phyloP scores from a whole-genome alignment of 495 filamentous ascomycete species.

The Apiosordaria backusii region DNA sequence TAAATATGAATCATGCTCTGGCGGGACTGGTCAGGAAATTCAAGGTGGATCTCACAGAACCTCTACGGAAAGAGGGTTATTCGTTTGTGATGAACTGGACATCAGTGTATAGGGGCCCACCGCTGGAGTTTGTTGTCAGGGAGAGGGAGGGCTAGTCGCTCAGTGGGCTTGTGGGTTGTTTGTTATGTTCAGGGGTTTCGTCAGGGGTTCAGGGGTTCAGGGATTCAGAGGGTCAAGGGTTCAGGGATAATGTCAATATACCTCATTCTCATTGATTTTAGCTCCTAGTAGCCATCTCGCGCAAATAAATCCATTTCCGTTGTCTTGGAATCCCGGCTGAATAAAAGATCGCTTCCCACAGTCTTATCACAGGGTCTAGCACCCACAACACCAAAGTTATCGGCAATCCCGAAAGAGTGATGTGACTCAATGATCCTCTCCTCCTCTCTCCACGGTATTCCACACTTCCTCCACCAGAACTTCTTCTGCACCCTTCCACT shows the following conservation, averaged over 20 bases:
- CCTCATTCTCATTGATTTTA: no score
- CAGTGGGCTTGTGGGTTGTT: no score
- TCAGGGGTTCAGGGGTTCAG: no score
- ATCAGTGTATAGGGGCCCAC: not conserved
- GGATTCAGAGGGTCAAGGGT: not conserved
- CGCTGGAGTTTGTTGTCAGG: not conserved
- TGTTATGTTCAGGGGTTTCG: no score
- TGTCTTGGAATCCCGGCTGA: no score
- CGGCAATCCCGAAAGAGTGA: constrained; percentile 29
- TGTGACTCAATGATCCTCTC: constrained; percentile 31
- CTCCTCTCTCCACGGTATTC: constrained; percentile 30
- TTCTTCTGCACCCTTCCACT: constrained; percentile 35
- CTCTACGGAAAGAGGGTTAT: not conserved
- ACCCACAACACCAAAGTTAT: constrained; percentile 28
- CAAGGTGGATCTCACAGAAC: not conserved
- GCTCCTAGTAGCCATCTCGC: no score
- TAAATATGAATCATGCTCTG: not conserved
- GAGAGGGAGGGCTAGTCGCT: not conserved
- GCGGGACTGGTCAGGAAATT: constrained; percentile 2
- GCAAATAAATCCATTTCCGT: no score
- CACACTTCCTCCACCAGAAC: constrained; percentile 39
- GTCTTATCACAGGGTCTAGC: constrained; percentile 11
- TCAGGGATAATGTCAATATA: not conserved
- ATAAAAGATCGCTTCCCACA: no score
- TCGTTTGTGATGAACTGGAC: not conserved